Base-by-base conservation (phyloP, 352 stramenopile genomes). In the Phytophthora idaei region DNA sequence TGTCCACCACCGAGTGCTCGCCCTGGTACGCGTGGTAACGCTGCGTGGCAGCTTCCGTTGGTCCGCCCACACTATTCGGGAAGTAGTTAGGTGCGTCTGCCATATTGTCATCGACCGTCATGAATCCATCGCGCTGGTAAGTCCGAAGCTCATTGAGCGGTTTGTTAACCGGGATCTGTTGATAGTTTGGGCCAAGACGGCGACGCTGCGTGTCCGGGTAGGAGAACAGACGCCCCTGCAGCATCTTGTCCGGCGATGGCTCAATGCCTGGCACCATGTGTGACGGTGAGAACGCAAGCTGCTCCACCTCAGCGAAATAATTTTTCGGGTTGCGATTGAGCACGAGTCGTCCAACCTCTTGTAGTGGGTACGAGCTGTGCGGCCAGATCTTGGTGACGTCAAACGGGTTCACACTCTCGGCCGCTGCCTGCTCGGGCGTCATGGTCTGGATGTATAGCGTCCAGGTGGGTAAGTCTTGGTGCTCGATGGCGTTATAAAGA, bases 341-440 rank as follows among this genome's bases (percentile, higher is more conserved):
- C 29, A 97, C 90, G 27, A 98, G 74, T 10, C 78, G 67, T 0
- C 93, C 93, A 14, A 98, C 79, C 67, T 97, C 83, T 27, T 81
- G 71, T 2, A 98, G 80, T 7, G 93, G 92, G 56, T 90, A 98
- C 9, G 86, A 73, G 3, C 61, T 55, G 66, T 98, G 92, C 25
- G 89, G 69, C 93, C 92, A 98, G 36, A 98, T 67, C 67, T 98
- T 98, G 64, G 93, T 98, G 47, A 98, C 79, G 62, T 98, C 93
- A 70, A 98, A 98, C 9, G 93, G 91, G 70, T 97, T 93, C 32
- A 93, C 92, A 36, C 65, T 71, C 36, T 71, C 65, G 4, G 62
- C 68, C 9, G 80, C 62, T 2, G 88, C 88, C 52, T 98, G 62
- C 3, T 83, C 67, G 15, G 86, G 77, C 1, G 81, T 94, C 92